Percentiles rank a stretch among this genome's conserved stretches.
These are phyloP conservation scores for Rosa chinensis DNA, from an alignment of 306 rosid species.

Conservation along the genomic window DNA sequence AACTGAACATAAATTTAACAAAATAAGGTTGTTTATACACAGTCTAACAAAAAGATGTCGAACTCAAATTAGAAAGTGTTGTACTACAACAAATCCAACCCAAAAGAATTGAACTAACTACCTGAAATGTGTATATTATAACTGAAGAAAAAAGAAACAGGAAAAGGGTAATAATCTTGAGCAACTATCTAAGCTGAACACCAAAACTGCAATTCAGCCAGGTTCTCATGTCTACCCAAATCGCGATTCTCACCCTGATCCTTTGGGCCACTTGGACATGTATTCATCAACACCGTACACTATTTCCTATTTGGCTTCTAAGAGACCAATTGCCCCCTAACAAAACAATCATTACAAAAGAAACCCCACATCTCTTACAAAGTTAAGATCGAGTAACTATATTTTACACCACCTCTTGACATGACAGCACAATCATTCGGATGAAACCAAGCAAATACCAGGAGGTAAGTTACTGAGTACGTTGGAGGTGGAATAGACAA, in stretches of 20 bases:
- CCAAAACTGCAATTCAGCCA: conserved; percentile 59
- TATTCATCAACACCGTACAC: conserved; percentile 30
- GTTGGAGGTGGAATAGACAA: conserved; percentile 17
- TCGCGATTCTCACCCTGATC: conserved; percentile 37
- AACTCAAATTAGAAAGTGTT: conserved; percentile 36
- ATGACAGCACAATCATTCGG: conserved; percentile 25
- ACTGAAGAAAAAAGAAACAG: conserved; percentile 32
- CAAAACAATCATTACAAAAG: conserved; percentile 51
- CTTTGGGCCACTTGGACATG: conserved; percentile 34
- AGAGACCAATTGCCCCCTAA: conserved; percentile 38
- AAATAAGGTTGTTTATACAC: conserved; percentile 11
- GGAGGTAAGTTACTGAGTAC: conserved; percentile 22
- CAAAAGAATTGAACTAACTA: conserved; percentile 49
- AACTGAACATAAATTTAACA: not conserved
- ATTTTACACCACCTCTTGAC: conserved; percentile 54
- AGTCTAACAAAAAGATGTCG: conserved; percentile 28
- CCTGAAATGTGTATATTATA: conserved; percentile 24
- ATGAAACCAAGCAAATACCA: conserved; percentile 27
- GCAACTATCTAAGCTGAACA: conserved; percentile 47
- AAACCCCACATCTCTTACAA: conserved; percentile 40
- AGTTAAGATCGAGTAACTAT: conserved; percentile 30
- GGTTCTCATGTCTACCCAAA: conserved; percentile 35
- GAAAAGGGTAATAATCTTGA: conserved; percentile 23
- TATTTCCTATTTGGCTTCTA: conserved; percentile 37
- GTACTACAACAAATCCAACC: conserved; percentile 40